Percentiles rank a stretch among this genome's conserved stretches.
These are phyloP conservation scores for Aspergillus taichungensis DNA, from an alignment of 495 filamentous ascomycete genomes.

Conservation along the genomic window DNA sequence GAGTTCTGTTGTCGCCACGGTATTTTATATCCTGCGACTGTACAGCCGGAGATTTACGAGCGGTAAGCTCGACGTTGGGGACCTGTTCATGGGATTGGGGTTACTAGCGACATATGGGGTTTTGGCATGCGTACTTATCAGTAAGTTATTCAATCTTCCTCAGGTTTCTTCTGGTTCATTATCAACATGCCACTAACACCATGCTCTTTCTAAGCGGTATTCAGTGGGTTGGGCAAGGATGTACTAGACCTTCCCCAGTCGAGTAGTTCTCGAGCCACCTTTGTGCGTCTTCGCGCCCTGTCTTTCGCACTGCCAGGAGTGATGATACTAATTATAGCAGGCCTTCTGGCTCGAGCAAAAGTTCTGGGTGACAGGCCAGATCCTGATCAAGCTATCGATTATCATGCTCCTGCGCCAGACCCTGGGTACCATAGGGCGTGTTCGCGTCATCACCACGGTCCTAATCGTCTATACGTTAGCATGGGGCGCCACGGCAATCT, in stretches of 20 bases:
- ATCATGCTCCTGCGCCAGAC: constrained; percentile 23
- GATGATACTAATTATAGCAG: constrained; percentile 1
- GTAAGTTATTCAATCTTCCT: constrained; percentile 3
- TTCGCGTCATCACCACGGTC: constrained; percentile 3
- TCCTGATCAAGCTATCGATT: constrained; percentile 30
- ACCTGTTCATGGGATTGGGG: constrained; percentile 14
- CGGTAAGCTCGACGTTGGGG: constrained; percentile 7
- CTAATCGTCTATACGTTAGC: constrained; percentile 16
- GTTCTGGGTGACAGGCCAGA: constrained; percentile 17
- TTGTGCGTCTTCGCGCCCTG: background rate
- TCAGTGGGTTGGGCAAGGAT: constrained; percentile 2
- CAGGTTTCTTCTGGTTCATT: no score
- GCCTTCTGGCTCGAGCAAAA: constrained; percentile 18
- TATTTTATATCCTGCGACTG: constrained; percentile 12
- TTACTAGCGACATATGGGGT: constrained; percentile 13
- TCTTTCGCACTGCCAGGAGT: background rate
- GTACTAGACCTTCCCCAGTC: background rate
- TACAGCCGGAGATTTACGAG: constrained; percentile 6
- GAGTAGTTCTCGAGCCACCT: constrained; percentile 6
- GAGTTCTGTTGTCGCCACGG: constrained; percentile 10
- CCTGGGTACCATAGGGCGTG: constrained; percentile 10
- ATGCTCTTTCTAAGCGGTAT: background rate
- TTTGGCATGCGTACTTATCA: constrained; percentile 9
- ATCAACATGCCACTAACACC: background rate
- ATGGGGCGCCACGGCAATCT: constrained; percentile 16